Evolutionary conservation across 2,329 filamentous ascomycete species (phyloP).

Genomic region (Phaeosphaeriaceae sp.): DNA sequence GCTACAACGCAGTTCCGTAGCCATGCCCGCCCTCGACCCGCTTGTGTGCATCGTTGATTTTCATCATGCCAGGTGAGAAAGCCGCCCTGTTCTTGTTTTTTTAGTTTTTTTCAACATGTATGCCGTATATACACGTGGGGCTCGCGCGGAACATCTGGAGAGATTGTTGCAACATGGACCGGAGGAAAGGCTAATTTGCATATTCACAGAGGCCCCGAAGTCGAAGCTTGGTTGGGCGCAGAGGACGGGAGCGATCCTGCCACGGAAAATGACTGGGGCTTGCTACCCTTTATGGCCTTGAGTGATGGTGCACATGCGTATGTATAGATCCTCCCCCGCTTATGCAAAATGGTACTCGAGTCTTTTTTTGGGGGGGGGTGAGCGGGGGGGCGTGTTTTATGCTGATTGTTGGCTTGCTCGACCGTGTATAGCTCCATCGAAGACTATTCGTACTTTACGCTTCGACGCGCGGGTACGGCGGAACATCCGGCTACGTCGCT

Average conservation of each 20-base stretch:
- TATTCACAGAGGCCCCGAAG: conserved; percentile 75
- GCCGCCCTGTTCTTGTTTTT: too few species aligned
- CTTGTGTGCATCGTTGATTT: conserved; percentile 61
- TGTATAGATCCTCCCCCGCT: too few species aligned
- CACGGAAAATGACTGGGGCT: conserved; percentile 82
- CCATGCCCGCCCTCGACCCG: conserved; percentile 48
- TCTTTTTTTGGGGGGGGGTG: too few species aligned
- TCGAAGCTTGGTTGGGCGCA: conserved; percentile 87
- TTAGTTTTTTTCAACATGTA: too few species aligned
- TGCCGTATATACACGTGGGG: too few species aligned
- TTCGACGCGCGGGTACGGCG: conserved; percentile 64
- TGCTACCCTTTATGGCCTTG: conserved; percentile 95
- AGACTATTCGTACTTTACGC: conserved; percentile 98
- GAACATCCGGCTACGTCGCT: conserved; percentile 73
- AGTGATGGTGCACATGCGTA: conserved; percentile 95
- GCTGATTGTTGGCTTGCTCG: conserved; percentile 9
- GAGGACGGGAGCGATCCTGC: conserved; percentile 79
- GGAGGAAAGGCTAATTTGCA: conserved; percentile 8
- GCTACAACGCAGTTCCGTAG: not conserved
- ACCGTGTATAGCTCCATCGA: conserved; percentile 74
- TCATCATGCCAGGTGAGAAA: conserved; percentile 58
- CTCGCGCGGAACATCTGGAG: too few species aligned
- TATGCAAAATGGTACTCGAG: too few species aligned
- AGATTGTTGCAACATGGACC: too few species aligned
- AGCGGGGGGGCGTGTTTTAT: not conserved